phyloP scores from a whole-genome alignment of 768 basidiomycete genomes.

The Lepiota brunneoincarnata region DNA sequence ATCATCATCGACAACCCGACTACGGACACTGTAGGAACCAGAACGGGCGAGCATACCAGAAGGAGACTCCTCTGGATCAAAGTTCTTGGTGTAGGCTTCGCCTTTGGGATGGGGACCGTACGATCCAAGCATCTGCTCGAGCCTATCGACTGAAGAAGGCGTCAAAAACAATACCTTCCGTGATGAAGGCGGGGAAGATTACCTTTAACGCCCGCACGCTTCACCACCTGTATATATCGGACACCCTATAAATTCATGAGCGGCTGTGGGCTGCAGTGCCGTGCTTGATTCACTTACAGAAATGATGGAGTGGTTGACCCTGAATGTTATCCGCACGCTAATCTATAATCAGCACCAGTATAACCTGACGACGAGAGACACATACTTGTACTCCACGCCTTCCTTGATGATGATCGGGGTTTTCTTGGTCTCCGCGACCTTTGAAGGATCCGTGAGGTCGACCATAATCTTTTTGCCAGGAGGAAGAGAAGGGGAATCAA shows the following conservation, averaged over 20 bases:
- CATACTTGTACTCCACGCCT: constrained; percentile 86
- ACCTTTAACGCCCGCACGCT: constrained; percentile 77
- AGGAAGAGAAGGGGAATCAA: constrained; percentile 72
- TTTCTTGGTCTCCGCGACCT: constrained; percentile 62
- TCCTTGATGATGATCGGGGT: constrained; percentile 79
- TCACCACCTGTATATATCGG: constrained; percentile 87
- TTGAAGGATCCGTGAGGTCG: constrained; percentile 53
- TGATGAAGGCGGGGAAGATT: neutral
- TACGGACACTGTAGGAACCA: constrained; percentile 75
- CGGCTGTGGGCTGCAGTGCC: constrained; percentile 9
- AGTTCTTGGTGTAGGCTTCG: constrained; percentile 70
- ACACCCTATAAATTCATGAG: constrained; percentile 49
- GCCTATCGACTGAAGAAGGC: constrained; percentile 69
- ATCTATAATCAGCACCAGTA: constrained; percentile 1
- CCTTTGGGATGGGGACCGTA: constrained; percentile 74
- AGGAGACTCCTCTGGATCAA: constrained; percentile 67
- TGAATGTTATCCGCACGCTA: constrained; percentile 81
- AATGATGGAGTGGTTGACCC: constrained; percentile 87
- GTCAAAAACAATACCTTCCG: neutral
- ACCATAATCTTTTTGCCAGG: constrained; percentile 60
- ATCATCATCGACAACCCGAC: constrained; percentile 89
- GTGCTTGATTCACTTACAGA: constrained; percentile 45
- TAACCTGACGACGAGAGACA: neutral
- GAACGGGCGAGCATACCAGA: constrained; percentile 83
- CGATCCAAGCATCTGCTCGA: constrained; percentile 93